These are phyloP conservation scores for Aschersonia sp. DNA, from an alignment of 2,329 filamentous ascomycete species.

Conservation along the genomic window DNA sequence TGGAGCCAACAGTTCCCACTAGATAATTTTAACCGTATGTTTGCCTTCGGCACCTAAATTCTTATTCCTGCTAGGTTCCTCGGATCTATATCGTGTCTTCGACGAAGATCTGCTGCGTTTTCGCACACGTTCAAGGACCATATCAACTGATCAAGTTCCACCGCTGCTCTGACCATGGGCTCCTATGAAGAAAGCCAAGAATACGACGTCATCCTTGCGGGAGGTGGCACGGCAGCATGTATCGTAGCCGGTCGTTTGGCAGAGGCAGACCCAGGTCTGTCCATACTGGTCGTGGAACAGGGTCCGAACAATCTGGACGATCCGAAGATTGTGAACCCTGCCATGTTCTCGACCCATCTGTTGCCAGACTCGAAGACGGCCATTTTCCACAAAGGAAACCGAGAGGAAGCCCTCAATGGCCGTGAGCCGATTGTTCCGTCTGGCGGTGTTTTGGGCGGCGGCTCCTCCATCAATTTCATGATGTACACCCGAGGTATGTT, in stretches of 20 bases:
- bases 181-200: slow-evolving; percentile 4
- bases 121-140: too few species aligned
- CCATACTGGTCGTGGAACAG: slow-evolving; percentile 13
- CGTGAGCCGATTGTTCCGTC: slow-evolving; percentile 10
- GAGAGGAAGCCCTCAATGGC: slow-evolving; percentile 9
- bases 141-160: background rate
- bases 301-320: slow-evolving; percentile 13
- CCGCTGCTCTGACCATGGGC: slow-evolving; percentile 3
- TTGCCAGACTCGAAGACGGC: slow-evolving; percentile 8
- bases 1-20: too few species aligned
- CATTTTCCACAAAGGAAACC: slow-evolving; percentile 11
- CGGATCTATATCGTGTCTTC: too few species aligned
- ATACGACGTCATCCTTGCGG: slow-evolving; percentile 11
- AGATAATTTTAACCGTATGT: too few species aligned
- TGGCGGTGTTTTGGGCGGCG: slow-evolving; percentile 15
- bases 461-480: slow-evolving; percentile 18
- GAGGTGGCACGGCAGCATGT: slow-evolving; percentile 14
- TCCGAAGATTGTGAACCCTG: slow-evolving; percentile 10
- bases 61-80: too few species aligned
- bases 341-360: slow-evolving; percentile 9
- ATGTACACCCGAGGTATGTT: slow-evolving; percentile 14
- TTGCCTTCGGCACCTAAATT: too few species aligned
- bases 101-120: too few species aligned
- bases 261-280: slow-evolving; percentile 11
- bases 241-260: slow-evolving; percentile 13